Base-by-base conservation (phyloP, 805 yeast species). In the Wickerhamomyces xylosicus region DNA sequence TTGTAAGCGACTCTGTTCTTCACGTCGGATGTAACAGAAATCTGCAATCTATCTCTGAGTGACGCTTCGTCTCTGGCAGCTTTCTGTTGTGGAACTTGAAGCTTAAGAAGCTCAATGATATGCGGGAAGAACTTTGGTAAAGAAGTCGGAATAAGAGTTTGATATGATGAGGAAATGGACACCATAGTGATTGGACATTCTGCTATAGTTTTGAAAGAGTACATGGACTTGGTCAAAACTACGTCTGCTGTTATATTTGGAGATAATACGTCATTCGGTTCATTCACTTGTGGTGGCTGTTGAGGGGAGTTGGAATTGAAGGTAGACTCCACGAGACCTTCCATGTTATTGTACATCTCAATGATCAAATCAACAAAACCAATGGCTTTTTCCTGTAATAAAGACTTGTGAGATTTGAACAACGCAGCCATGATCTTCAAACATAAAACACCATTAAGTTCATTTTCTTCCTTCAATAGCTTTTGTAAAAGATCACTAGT, bases 181-280 rank as follows among this genome's bases (percentile, higher is more conserved):
- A 92, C 98, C 79, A 92, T 83, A 4, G 95, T 87, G 31, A 92
- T 90, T 9, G 99, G 99, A 56, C 97, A 89, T 58, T 92, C 99
- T 0, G 95, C 85, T 43, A 92, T 70, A 13, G 90, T 85, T 56
- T 87, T 89, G 69, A 92, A 90, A 1, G 97, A 87, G 47, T 58
- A 69, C 72, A 85, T 72, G 4, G 95, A 81, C 44, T 71, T 73
- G 34, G 71, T 71, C 39, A 87, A 65, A 3, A 71, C 54, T 17
- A 63, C 71, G 25, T 63, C 66, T 4, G 42, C 37, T 13, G 57
- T 53, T 5, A 29, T 57, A 27, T 66, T 54, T 25, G 29, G 29
- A 11, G n/a, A n/a, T n/a, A n/a, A n/a, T n/a, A n/a, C n/a, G 9
- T 11, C 29, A n/a, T 13, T 13, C 5, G 29, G 9, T 57, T 18